A percentile compares a stretch with the other conserved stretches of the same genome.
phyloP scores from a whole-genome alignment of 345 rosid species.

The Syzygium jambos region DNA sequence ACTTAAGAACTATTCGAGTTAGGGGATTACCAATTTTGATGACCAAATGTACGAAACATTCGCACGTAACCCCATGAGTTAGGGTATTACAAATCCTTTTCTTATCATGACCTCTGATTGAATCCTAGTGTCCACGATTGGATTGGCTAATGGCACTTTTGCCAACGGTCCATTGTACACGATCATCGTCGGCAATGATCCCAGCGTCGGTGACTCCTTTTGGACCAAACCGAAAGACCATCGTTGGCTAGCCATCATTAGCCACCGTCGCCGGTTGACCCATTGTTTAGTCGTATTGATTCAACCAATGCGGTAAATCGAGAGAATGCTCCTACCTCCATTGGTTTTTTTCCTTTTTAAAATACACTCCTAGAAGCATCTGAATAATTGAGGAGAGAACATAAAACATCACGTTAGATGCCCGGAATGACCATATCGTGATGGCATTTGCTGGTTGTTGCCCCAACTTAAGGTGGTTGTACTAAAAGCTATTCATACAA shows the following conservation, averaged over 20 bases:
- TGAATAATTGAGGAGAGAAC: not conserved
- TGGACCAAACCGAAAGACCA: not conserved
- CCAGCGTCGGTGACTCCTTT: not conserved
- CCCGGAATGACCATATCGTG: slow-evolving; percentile 3
- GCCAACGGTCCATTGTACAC: no score
- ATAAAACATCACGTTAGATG: not conserved
- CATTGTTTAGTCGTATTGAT: not conserved
- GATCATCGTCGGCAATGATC: not conserved
- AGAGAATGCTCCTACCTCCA: not conserved
- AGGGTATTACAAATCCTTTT: not conserved
- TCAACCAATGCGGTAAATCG: not conserved
- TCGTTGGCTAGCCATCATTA: not conserved
- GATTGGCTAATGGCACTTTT: not conserved
- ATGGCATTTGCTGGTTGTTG: slow-evolving; percentile 18
- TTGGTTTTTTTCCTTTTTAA: not conserved
- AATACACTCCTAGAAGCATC: not conserved
- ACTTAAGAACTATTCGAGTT: not conserved
- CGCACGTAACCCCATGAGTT: not conserved
- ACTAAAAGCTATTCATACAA: not conserved
- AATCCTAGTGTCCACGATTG: not conserved
- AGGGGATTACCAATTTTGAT: not conserved
- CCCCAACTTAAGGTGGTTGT: slow-evolving; percentile 5
- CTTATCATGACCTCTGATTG: not conserved
- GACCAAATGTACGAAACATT: not conserved
- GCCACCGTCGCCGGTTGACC: not conserved